Base-by-base conservation (phyloP, 2,329 filamentous ascomycete genomes). In the Phyllachora maydis region DNA sequence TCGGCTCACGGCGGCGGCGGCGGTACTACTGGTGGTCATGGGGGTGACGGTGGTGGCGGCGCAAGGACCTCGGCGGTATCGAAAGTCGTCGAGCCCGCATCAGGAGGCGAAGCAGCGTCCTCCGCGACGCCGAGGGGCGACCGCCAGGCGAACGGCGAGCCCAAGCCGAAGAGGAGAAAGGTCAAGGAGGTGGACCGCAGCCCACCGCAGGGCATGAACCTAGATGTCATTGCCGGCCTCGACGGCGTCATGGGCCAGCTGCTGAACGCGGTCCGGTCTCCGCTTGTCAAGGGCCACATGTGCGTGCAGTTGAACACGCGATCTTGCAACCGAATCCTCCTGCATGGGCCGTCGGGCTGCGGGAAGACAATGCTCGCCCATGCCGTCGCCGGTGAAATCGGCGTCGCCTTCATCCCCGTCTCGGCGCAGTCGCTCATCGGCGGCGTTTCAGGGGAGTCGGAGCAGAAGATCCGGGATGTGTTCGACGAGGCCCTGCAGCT, bases 401-500 rank as follows among this genome's bases (percentile, higher is more conserved):
- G 71, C 2, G 67, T 82, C 3, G 71, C 78, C 0, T 85, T 82
- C 38, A 73, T 90, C 29, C 65, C 78, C 2, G 70, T 88, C n/a
- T 73, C 77, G 0, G 78, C 76, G 1, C 77, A 79, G 1, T 77
- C 75, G 0, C 63, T 90, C 16, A 72, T 90, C 0, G 79, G 75
- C 10, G 78, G 79, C 11, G 88, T 85, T 69, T 88, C 77, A 16
- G 79, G 79, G 35, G 81, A 88, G 41, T 85, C 77, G 0, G 79
- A 91, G 45, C 83, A 83, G 50, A 79, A 81, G 29, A 65, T 91
- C 14, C 59, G 79, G 17, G 77, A 85, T 33, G 60, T 81, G 22
- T 90, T 90, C 30, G 83, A 95, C 8, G 78, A 88, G 39, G 88
- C 88, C 0, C 79, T 78, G 42, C 64, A 67, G 26, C 60, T 83